Base-by-base conservation (phyloP, 129 eudicot species). In the Pittosporum tobira region DNA sequence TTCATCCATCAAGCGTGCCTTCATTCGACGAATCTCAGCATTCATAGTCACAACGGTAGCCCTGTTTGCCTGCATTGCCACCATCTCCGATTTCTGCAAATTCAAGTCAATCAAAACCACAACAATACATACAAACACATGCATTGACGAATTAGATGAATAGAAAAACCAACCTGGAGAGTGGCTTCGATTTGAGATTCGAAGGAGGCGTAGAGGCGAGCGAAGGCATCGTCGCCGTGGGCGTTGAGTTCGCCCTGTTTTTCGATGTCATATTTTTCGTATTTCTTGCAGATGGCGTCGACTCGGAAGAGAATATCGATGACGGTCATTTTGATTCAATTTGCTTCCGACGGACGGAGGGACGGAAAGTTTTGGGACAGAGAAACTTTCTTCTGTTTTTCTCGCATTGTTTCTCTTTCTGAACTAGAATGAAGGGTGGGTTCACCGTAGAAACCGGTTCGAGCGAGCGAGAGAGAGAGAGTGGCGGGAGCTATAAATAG, bases 261-360 rank as follows among this genome's bases (percentile, higher is more conserved):
- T 64, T 87, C 85, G 29, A 83, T 77, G 60, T 83, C 88, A 62
- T 82, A 87, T 70, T 87, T 87, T 0, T 80, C 96, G 34, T 82
- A 87, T 28, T 87, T 87, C 48, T 77, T 66, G 80, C 95, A 87
- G 14, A 87, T 82, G 14, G 57, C 78, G 31, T 87, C 93, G 1
- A 87, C 80, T 25, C 96, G 68, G 52, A 83, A 79, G 45, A 77
- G 55, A 28, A 83, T 72, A 60, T 83, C 93, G 34, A 82, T 72
- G 59, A 77, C 61, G 52, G 82, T 87, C 95, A 83, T 87, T 22
- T 64, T 71, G 22, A 20, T 25, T 44, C 48, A 13, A 14, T 48
- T 46, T 20, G 36, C 37, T 63, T 22, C 18, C 12, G 18, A 2
- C 23, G 29, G 36, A 18, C 8, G 22, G 42, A 22, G 73, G 38